Evolutionary conservation across 192 early-diverging fungal genomes (phyloP).

Genomic region (Mortierella hygrophila): DNA sequence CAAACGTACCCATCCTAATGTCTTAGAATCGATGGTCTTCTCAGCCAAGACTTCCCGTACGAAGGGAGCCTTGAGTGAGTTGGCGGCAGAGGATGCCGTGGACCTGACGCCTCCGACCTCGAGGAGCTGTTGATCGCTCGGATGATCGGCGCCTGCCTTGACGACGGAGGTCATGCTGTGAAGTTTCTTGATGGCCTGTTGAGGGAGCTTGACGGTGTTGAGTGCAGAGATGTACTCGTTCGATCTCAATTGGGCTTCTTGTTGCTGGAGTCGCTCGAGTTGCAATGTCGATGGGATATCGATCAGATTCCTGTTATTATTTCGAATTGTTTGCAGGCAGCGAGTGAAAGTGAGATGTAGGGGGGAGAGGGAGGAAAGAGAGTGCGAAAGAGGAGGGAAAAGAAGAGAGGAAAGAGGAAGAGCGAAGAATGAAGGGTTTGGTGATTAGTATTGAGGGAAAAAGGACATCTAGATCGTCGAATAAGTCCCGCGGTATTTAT

Average conservation of each 20-base stretch:
- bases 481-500: slow-evolving; percentile 1
- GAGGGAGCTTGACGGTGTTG: slow-evolving; percentile 53
- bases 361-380: background rate
- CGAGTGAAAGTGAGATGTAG: background rate
- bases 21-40: slow-evolving; percentile 51
- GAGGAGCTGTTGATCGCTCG: background rate
- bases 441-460: background rate
- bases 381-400: background rate
- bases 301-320: slow-evolving; percentile 38
- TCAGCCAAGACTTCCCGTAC: slow-evolving; percentile 50
- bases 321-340: background rate
- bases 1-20: slow-evolving; percentile 47
- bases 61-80: slow-evolving; percentile 44
- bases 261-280: slow-evolving; percentile 49
- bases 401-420: background rate
- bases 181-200: slow-evolving; percentile 52
- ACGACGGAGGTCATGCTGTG: slow-evolving; percentile 49
- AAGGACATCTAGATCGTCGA: background rate
- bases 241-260: slow-evolving; percentile 48
- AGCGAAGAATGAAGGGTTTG: background rate
- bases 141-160: slow-evolving; percentile 31
- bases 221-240: slow-evolving; percentile 52
- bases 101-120: slow-evolving; percentile 24
- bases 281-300: slow-evolving; percentile 54
- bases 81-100: slow-evolving; percentile 29